phyloP scores from a whole-genome alignment of 2,329 filamentous ascomycete genomes.

The Colletotrichum ledebouriae region DNA sequence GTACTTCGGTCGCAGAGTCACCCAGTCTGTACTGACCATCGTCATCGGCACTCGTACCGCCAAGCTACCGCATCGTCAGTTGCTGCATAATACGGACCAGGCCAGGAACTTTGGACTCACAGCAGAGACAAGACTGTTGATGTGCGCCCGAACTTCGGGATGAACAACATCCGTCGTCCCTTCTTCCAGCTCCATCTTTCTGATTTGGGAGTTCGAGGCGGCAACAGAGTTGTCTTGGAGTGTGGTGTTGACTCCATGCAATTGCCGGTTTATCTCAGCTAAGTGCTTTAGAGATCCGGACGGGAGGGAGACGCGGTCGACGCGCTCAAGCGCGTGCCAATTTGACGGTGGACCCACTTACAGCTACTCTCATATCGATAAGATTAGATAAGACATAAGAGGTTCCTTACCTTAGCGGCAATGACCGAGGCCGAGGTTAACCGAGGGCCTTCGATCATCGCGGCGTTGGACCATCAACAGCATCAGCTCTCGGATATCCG shows the following conservation, averaged over 20 bases:
- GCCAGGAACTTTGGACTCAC: constrained; percentile 65
- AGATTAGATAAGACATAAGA: constrained; percentile 18
- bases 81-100: constrained; percentile 10
- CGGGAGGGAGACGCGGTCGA: constrained; percentile 25
- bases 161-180: constrained; percentile 77
- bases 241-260: constrained; percentile 31
- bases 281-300: constrained; percentile 16
- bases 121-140: constrained; percentile 93
- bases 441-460: constrained; percentile 47
- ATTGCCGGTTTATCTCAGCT: neutral
- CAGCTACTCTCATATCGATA: neutral
- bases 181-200: constrained; percentile 68
- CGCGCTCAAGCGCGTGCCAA: constrained; percentile 34
- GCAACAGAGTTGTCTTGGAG: neutral
- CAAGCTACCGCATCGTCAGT: constrained; percentile 72
- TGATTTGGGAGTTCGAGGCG: constrained; percentile 4
- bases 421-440: constrained; percentile 58
- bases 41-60: constrained; percentile 83
- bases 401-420: constrained; percentile 16
- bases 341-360: neutral
- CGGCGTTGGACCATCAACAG: constrained; percentile 30
- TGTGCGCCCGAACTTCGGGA: constrained; percentile 91
- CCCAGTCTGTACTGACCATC: constrained; percentile 89
- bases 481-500: constrained; percentile 29
- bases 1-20: constrained; percentile 90